Evolutionary conservation across 2,329 filamentous ascomycete genomes (phyloP).

Genomic region (Fonsecaea erecta): DNA sequence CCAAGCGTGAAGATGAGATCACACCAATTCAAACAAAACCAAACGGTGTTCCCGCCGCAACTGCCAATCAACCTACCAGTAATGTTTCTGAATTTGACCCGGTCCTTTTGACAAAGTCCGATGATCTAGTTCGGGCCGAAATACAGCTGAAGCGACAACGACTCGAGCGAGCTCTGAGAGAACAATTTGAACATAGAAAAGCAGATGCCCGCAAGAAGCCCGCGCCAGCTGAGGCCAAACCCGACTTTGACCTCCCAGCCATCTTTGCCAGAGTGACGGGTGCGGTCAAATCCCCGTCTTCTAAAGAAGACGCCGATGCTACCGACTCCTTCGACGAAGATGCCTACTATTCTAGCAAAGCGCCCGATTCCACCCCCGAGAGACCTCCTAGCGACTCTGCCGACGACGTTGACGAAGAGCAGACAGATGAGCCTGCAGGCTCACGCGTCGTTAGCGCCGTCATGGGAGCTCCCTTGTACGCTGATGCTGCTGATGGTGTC

Average conservation of each 20-base stretch:
- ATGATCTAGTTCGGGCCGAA: conserved; percentile 81
- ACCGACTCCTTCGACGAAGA: conserved; percentile 82
- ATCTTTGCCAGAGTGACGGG: conserved; percentile 73
- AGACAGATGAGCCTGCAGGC: conserved; percentile 40
- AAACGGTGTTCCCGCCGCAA: conserved; percentile 36
- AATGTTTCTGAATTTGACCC: conserved; percentile 74
- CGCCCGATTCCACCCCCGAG: conserved; percentile 73
- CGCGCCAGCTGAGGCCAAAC: conserved; percentile 57
- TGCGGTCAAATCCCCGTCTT: conserved; percentile 71
- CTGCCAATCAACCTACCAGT: conserved; percentile 45
- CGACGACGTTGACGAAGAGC: conserved; percentile 41
- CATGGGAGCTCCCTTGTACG: conserved; percentile 32
- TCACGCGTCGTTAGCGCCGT: conserved; percentile 34
- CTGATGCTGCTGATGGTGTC: conserved; percentile 18
- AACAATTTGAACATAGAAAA: conserved; percentile 73
- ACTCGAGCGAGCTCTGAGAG: conserved; percentile 75
- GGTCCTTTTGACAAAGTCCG: conserved; percentile 83
- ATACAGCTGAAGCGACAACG: conserved; percentile 77
- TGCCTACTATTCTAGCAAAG: conserved; percentile 92
- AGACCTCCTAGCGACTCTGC: conserved; percentile 37
- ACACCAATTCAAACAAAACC: conserved; percentile 21
- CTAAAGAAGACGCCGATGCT: conserved; percentile 53
- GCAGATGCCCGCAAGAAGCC: conserved; percentile 55
- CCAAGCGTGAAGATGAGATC: conserved; percentile 28
- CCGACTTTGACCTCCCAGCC: conserved; percentile 72